A percentile compares a stretch with the other conserved stretches of the same genome.
Conservation (phyloP, 2,329 filamentous ascomycete species). For the Fusarium camptoceras region DNA sequence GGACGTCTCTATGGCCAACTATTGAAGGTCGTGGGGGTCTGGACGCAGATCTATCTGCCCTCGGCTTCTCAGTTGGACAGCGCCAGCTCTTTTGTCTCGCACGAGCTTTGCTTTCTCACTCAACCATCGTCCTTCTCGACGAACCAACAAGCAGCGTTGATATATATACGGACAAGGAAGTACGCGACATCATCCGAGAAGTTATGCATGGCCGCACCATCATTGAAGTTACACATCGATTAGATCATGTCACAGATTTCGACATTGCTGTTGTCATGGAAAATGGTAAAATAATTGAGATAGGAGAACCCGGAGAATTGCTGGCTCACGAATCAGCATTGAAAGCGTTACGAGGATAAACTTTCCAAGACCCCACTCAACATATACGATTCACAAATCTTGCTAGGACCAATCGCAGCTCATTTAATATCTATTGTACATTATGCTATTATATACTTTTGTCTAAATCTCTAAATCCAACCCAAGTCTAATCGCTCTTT, state of each 20-base stretch:
- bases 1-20: conserved; percentile 56
- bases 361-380: background rate
- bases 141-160: conserved; percentile 52
- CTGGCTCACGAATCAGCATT: conserved; percentile 23
- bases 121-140: conserved; percentile 50
- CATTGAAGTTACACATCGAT: conserved; percentile 47
- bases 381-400: background rate
- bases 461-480: conserved; percentile 9
- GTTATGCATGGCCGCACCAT: conserved; percentile 45
- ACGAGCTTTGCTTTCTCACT: conserved; percentile 53
- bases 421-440: conserved; percentile 14
- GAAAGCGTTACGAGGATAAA: background rate
- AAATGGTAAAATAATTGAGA: conserved; percentile 44
- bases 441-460: conserved; percentile 32
- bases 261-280: conserved; percentile 49
- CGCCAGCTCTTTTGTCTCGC: conserved; percentile 62
- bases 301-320: conserved; percentile 43
- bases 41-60: conserved; percentile 48
- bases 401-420: background rate
- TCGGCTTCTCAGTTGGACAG: conserved; percentile 58
- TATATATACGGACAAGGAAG: conserved; percentile 43
- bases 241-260: conserved; percentile 46
- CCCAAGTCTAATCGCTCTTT: conserved; percentile 19
- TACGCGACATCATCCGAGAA: conserved; percentile 38
- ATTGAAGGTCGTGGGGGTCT: conserved; percentile 55